Evolutionary conservation across 495 filamentous ascomycete genomes (phyloP).

Genomic region (Chaetomium fimeti): DNA sequence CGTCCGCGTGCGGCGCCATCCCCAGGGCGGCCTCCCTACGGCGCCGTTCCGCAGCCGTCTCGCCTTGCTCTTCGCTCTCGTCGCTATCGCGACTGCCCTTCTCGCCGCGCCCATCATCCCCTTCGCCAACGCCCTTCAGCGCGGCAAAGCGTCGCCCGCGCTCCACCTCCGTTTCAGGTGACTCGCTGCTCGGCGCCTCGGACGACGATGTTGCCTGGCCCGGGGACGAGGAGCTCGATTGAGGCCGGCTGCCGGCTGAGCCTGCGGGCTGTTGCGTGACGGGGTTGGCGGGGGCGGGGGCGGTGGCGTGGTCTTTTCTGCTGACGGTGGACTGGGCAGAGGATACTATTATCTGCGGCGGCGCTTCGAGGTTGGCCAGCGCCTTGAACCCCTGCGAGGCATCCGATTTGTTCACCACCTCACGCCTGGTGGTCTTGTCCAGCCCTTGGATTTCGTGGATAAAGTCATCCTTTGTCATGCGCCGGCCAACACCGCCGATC

Average conservation of each 20-base stretch:
- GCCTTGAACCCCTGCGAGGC: slow-evolving; percentile 57
- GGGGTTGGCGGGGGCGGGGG: slow-evolving; percentile 13
- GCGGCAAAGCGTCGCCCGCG: slow-evolving; percentile 45
- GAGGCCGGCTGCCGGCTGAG: slow-evolving; percentile 15
- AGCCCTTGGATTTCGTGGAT: slow-evolving; percentile 77
- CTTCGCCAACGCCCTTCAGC: slow-evolving; percentile 28
- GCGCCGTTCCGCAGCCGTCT: slow-evolving; percentile 80
- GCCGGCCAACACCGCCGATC: slow-evolving; percentile 65
- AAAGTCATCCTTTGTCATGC: slow-evolving; percentile 91
- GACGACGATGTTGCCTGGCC: slow-evolving; percentile 17
- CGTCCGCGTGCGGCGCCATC: slow-evolving; percentile 49
- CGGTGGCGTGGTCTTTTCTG: slow-evolving; percentile 18
- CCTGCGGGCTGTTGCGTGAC: background rate
- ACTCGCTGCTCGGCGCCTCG: slow-evolving; percentile 27
- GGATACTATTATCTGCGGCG: slow-evolving; percentile 25
- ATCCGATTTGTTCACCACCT: slow-evolving; percentile 67
- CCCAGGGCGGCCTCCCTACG: slow-evolving; percentile 86
- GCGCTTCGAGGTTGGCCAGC: slow-evolving; percentile 51
- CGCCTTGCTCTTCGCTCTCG: slow-evolving; percentile 51
- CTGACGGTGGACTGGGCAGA: slow-evolving; percentile 6
- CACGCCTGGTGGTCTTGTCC: slow-evolving; percentile 70
- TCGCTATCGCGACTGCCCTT: slow-evolving; percentile 30
- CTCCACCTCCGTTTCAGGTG: slow-evolving; percentile 43
- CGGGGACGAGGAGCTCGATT: slow-evolving; percentile 22
- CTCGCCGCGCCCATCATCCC: slow-evolving; percentile 29